phyloP scores from a whole-genome alignment of 2,329 filamentous ascomycete species.

The Seiridium unicorne region DNA sequence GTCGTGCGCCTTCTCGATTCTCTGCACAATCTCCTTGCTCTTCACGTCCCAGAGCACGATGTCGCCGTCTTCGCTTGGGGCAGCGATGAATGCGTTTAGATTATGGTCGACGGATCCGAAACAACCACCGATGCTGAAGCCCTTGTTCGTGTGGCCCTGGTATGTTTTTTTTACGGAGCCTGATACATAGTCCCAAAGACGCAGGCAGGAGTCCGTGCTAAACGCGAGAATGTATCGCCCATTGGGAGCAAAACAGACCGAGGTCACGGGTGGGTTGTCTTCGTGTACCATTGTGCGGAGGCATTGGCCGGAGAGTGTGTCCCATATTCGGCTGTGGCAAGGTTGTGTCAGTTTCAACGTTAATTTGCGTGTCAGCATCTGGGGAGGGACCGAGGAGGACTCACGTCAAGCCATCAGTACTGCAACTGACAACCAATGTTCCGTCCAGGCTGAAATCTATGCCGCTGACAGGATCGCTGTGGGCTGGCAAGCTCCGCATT shows the following conservation, averaged over 20 bases:
- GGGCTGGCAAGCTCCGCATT: conserved; percentile 89
- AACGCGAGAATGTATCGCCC: conserved; percentile 90
- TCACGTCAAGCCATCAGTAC: conserved; percentile 84
- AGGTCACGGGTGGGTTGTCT: conserved; percentile 86
- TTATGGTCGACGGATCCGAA: conserved; percentile 65
- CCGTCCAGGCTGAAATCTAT: conserved; percentile 94
- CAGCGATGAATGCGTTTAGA: conserved; percentile 62
- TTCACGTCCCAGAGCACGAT: conserved; percentile 89
- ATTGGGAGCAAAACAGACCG: conserved; percentile 91
- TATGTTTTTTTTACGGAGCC: conserved; percentile 95
- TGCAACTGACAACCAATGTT: conserved; percentile 87
- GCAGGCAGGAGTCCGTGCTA: conserved; percentile 84
- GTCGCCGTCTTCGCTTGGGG: conserved; percentile 83
- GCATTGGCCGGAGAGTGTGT: conserved; percentile 92
- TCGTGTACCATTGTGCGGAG: conserved; percentile 93
- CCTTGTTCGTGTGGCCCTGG: conserved; percentile 83
- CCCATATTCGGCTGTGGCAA: conserved; percentile 75
- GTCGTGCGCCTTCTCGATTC: conserved; percentile 48
- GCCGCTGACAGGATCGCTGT: conserved; percentile 90
- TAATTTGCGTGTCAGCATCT: not conserved
- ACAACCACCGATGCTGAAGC: conserved; percentile 80
- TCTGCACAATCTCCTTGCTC: conserved; percentile 79
- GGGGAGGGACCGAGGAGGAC: conserved; percentile 24
- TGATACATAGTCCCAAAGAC: conserved; percentile 92
- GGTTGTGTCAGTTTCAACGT: conserved; percentile 5